phyloP scores from a whole-genome alignment of 2,329 filamentous ascomycete genomes.

The Volutella citrinella region DNA sequence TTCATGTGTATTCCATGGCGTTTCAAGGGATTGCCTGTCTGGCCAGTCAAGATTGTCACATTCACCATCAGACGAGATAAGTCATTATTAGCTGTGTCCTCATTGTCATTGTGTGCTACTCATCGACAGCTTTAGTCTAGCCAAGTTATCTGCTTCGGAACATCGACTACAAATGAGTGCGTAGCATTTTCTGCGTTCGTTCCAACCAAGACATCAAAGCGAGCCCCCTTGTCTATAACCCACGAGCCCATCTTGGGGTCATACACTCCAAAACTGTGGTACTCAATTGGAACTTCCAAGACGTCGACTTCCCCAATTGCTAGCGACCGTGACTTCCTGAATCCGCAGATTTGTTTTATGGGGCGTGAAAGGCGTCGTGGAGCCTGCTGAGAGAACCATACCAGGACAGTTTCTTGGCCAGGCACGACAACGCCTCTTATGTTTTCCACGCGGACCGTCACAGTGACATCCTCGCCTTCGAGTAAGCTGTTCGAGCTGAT shows the following conservation, averaged over 20 bases:
- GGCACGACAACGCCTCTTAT: not conserved
- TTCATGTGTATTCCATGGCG: too few species aligned
- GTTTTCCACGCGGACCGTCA: not conserved
- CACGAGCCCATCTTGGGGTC: not conserved
- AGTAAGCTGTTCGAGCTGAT: not conserved
- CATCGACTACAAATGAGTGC: too few species aligned
- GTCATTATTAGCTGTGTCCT: too few species aligned
- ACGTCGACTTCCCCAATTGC: too few species aligned
- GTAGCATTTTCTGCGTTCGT: not conserved
- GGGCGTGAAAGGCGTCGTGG: not conserved
- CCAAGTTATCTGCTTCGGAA: too few species aligned
- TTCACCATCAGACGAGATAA: too few species aligned
- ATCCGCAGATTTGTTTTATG: constrained; percentile 1
- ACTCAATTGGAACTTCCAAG: too few species aligned
- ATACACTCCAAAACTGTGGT: constrained; percentile 1
- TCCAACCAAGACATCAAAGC: not conserved
- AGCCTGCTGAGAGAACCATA: not conserved
- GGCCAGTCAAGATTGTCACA: too few species aligned
- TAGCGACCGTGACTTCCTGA: not conserved
- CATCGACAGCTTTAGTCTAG: too few species aligned
- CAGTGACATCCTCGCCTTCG: not conserved
- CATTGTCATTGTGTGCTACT: too few species aligned
- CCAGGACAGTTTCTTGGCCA: constrained; percentile 2
- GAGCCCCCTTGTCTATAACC: too few species aligned
- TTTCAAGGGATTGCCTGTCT: too few species aligned